phyloP scores from a whole-genome alignment of 768 basidiomycete species.

The Leccinum variicolor region DNA sequence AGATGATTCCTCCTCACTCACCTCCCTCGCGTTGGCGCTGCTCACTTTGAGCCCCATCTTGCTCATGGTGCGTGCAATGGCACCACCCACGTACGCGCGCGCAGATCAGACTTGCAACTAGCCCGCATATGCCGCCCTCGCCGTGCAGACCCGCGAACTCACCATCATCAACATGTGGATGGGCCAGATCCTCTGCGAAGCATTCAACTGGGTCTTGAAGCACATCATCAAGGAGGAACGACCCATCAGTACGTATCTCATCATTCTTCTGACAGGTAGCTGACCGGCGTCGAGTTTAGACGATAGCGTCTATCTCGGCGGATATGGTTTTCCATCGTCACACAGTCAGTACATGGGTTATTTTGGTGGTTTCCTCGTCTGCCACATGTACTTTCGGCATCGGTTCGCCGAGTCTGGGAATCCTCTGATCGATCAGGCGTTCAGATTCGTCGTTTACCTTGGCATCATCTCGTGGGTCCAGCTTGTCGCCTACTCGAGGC shows the following conservation, averaged over 20 bases:
- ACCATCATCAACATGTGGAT: constrained; percentile 82
- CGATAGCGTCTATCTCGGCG: constrained; percentile 36
- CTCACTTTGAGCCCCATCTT: constrained; percentile 68
- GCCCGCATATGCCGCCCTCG: constrained; percentile 77
- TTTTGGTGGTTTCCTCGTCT: constrained; percentile 71
- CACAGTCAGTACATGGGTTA: constrained; percentile 92
- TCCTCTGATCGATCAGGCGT: constrained; percentile 47
- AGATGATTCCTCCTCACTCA: constrained; percentile 62
- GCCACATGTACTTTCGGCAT: constrained; percentile 72
- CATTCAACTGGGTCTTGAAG: constrained; percentile 67
- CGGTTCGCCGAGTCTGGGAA: constrained; percentile 55
- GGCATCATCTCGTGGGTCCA: constrained; percentile 54
- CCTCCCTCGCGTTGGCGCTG: constrained; percentile 57
- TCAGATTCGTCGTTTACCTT: constrained; percentile 45
- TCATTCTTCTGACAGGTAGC: background rate
- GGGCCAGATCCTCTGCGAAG: constrained; percentile 73
- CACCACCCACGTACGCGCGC: background rate
- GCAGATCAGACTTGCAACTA: constrained; percentile 27
- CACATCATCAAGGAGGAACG: constrained; percentile 63
- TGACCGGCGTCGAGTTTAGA: constrained; percentile 12
- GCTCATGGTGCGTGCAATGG: constrained; percentile 53
- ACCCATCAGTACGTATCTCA: constrained; percentile 50
- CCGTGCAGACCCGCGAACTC: constrained; percentile 74
- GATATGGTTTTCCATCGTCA: constrained; percentile 86
- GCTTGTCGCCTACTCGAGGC: constrained; percentile 80